phyloP scores from a whole-genome alignment of 768 basidiomycete genomes.

The Trametes cingulata region DNA sequence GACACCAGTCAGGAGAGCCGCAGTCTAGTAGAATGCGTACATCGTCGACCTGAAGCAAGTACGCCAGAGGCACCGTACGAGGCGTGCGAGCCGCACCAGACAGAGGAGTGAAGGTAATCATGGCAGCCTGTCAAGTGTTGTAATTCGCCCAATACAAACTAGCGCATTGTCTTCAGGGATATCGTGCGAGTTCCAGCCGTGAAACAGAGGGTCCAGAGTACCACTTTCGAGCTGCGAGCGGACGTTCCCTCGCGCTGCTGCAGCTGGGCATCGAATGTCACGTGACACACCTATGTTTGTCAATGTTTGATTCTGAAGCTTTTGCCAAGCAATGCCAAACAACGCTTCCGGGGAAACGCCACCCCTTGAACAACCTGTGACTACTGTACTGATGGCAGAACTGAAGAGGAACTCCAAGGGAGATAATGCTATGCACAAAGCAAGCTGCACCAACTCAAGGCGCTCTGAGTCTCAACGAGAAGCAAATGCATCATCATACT shows the following conservation, averaged over 20 bases:
- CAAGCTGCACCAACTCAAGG: no score
- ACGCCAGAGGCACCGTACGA: constrained; percentile 66
- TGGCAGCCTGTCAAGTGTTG: constrained; percentile 29
- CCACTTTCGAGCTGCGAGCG: background rate
- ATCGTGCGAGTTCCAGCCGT: background rate
- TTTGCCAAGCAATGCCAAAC: background rate
- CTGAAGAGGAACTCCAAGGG: no score
- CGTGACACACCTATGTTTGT: background rate
- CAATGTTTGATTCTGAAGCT: background rate
- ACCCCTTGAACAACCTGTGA: no score
- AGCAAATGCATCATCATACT: no score
- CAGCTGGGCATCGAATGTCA: background rate
- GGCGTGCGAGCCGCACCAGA: constrained; percentile 78
- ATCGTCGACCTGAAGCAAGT: constrained; percentile 93
- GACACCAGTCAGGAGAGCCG: constrained; percentile 86
- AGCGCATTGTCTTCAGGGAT: background rate
- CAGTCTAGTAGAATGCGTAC: constrained; percentile 92
- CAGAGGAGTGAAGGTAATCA: constrained; percentile 95
- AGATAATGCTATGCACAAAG: no score
- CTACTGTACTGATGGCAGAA: no score
- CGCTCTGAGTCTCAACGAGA: no score
- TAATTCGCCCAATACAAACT: background rate
- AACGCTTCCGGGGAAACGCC: background rate
- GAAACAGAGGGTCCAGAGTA: background rate
- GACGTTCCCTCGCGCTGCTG: background rate